Evolutionary conservation across 106 monocot genomes (phyloP).

Genomic region (Dioscorea alata): DNA sequence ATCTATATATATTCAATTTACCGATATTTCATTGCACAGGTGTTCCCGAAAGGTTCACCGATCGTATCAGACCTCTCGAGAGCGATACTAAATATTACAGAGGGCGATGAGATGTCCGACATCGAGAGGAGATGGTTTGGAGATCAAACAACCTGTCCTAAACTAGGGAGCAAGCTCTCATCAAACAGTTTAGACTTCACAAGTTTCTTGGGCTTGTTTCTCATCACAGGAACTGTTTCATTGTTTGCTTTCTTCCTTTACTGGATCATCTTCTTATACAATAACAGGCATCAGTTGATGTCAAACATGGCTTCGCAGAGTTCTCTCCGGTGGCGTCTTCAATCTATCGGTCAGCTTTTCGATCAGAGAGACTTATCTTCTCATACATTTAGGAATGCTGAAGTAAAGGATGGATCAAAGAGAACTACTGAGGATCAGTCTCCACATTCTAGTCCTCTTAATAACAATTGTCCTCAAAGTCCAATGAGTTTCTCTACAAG

Average conservation of each 20-base stretch:
- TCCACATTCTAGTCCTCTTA: too few relatives aligned
- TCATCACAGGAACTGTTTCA: slow-evolving; percentile 25
- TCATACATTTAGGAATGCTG: too few relatives aligned
- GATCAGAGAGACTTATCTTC: too few relatives aligned
- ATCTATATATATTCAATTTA: neutral
- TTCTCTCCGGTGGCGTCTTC: too few relatives aligned
- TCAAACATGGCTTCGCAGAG: too few relatives aligned
- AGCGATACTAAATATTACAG: slow-evolving; percentile 27
- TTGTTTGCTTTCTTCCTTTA: neutral
- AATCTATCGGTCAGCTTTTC: too few relatives aligned
- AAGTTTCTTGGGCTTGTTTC: slow-evolving; percentile 32
- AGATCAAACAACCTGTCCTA: slow-evolving; percentile 9
- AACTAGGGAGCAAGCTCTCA: neutral
- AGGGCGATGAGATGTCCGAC: slow-evolving; percentile 16
- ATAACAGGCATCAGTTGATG: slow-evolving; percentile 1
- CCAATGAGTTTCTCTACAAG: too few relatives aligned
- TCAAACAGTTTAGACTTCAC: slow-evolving; percentile 15
- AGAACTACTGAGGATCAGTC: too few relatives aligned
- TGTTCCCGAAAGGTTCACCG: slow-evolving; percentile 23
- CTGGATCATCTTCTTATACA: slow-evolving; percentile 7
- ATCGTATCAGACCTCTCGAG: slow-evolving; percentile 19
- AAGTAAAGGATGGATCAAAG: too few relatives aligned
- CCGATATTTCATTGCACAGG: slow-evolving; percentile 7
- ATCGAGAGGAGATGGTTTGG: slow-evolving; percentile 33
- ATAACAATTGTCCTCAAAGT: too few relatives aligned